These are phyloP conservation scores for Sinapis alba DNA, from an alignment of 441 rosid genomes.

Conservation along the genomic window DNA sequence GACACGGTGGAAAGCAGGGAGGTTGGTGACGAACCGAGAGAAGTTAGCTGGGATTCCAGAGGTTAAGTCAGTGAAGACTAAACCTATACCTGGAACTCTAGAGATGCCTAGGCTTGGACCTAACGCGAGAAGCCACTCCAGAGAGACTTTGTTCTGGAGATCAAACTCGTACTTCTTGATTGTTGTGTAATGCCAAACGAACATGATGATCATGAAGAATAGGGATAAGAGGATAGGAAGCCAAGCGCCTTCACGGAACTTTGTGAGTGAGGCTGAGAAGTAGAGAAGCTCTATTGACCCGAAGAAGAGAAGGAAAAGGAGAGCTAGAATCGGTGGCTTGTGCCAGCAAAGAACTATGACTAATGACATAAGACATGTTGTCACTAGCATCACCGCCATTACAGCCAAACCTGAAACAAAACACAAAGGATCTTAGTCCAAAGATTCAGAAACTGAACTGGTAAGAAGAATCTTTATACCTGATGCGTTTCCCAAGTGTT, in stretches of 20 bases:
- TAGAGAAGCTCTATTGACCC: conserved; percentile 88
- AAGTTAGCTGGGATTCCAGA: conserved; percentile 95
- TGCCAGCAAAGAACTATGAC: conserved; percentile 94
- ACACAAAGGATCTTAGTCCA: no score
- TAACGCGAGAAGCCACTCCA: conserved; percentile 92
- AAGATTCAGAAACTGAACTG: no score
- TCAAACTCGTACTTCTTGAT: conserved; percentile 89
- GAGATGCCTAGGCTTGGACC: conserved; percentile 94
- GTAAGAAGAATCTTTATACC: conserved; percentile 43
- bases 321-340: conserved; percentile 77
- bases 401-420: conserved; percentile 84
- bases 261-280: conserved; percentile 95
- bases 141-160: conserved; percentile 89
- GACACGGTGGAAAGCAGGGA: conserved; percentile 94
- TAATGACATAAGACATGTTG: conserved; percentile 85
- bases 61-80: conserved; percentile 87
- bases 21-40: conserved; percentile 95
- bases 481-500: conserved; percentile 94
- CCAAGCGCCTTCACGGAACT: conserved; percentile 98
- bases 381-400: conserved; percentile 97
- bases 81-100: conserved; percentile 90
- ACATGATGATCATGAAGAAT: conserved; percentile 82
- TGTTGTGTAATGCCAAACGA: conserved; percentile 94
- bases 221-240: conserved; percentile 92
- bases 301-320: conserved; percentile 75